Conservation (phyloP, 2,329 filamentous ascomycete genomes). For the Aspergillus ustus region DNA sequence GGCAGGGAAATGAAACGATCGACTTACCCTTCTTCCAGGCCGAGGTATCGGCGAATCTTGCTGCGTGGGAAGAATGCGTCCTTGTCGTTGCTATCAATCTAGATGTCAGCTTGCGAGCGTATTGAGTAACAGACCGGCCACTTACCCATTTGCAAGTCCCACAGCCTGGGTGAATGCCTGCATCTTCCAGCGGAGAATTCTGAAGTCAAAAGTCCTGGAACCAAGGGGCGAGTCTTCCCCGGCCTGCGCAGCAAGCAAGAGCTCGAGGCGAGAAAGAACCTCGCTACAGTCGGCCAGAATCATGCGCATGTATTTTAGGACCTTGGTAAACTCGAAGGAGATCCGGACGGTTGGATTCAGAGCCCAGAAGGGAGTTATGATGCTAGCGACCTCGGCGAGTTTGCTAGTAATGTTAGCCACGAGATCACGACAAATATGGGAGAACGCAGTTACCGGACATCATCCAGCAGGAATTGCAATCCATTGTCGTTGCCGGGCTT, state of each 20-base stretch:
- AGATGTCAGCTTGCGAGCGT: too few relatives aligned
- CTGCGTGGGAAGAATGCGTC: too few relatives aligned
- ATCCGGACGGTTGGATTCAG: not conserved
- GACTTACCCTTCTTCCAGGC: too few relatives aligned
- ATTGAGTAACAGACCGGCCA: not conserved
- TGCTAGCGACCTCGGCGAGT: not conserved
- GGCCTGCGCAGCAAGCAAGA: not conserved
- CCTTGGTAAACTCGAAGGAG: not conserved
- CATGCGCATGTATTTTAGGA: not conserved
- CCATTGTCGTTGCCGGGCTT: not conserved
- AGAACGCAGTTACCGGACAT: not conserved
- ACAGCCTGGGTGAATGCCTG: not conserved
- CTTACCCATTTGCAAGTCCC: not conserved
- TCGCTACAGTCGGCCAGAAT: not conserved
- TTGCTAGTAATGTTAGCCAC: not conserved
- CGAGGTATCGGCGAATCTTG: too few relatives aligned
- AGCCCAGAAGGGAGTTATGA: not conserved
- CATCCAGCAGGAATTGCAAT: not conserved
- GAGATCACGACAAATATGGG: too few relatives aligned
- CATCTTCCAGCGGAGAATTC: not conserved
- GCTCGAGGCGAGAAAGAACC: not conserved
- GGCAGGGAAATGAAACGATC: not conserved
- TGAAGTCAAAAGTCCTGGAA: not conserved
- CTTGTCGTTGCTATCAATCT: too few relatives aligned
- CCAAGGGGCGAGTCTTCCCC: not conserved